Evolutionary conservation across 2,329 filamentous ascomycete genomes (phyloP).

Genomic region (Fusarium sp.): DNA sequence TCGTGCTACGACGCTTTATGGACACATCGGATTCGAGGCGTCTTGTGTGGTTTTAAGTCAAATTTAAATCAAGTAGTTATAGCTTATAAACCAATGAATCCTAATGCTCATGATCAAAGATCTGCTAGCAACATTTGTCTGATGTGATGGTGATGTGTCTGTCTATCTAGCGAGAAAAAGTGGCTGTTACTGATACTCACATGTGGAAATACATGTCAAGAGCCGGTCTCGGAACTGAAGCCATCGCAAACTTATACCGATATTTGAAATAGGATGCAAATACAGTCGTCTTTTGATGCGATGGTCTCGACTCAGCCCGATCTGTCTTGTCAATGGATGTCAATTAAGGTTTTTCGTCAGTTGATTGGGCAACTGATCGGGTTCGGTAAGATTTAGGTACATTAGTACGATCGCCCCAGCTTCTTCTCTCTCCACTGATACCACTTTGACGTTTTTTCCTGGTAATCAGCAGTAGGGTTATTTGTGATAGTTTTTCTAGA

Average conservation of each 20-base stretch:
- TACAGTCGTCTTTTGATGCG: not conserved
- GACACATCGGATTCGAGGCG: not conserved
- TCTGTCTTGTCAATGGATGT: not conserved
- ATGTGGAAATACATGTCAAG: not conserved
- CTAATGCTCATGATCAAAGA: conserved; percentile 33
- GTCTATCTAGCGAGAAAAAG: not conserved
- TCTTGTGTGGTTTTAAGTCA: conserved; percentile 3
- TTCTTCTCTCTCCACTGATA: conserved; percentile 16
- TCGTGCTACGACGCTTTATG: not conserved
- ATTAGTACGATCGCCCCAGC: conserved; percentile 17
- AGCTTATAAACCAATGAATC: conserved; percentile 30
- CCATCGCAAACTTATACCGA: not conserved
- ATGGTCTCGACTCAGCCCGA: not conserved
- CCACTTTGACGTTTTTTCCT: not conserved
- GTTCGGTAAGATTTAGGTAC: conserved; percentile 12
- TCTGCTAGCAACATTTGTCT: too few species aligned
- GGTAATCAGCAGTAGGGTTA: conserved; percentile 4
- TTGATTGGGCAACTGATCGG: conserved; percentile 41
- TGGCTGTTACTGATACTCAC: not conserved
- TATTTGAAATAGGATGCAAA: not conserved
- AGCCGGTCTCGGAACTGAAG: not conserved
- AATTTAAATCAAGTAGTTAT: conserved; percentile 14
- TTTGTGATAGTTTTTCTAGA: not conserved
- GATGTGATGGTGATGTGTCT: not conserved
- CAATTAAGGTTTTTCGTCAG: conserved; percentile 15